A percentile compares a stretch with the other conserved stretches of the same genome.
These are phyloP conservation scores for Cyberlindnera euphorbiiphila DNA, from an alignment of 805 yeast genomes.

Conservation along the genomic window DNA sequence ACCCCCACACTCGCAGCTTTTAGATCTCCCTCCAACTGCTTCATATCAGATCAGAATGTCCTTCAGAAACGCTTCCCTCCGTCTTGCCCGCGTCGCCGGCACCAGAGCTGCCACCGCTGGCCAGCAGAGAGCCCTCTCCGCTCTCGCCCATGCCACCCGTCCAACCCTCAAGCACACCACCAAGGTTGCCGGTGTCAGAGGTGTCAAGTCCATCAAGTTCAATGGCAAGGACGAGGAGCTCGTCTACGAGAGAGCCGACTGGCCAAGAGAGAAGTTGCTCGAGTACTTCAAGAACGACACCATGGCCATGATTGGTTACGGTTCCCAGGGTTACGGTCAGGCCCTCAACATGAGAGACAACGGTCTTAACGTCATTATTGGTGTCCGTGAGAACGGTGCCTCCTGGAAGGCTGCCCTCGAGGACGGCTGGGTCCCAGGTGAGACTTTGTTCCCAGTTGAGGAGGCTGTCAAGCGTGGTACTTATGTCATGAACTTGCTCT, in stretches of 20 bases:
- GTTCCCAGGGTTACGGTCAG: slow-evolving; percentile 99
- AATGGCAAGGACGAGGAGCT: slow-evolving; percentile 95
- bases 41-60: slow-evolving; percentile 27
- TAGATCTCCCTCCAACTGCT: no score
- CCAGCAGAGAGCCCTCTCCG: slow-evolving; percentile 61
- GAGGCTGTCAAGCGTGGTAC: slow-evolving; percentile 95
- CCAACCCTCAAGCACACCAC: slow-evolving; percentile 55
- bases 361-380: slow-evolving; percentile 94
- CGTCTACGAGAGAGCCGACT: slow-evolving; percentile 98
- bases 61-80: slow-evolving; percentile 44
- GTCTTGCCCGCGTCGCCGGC: slow-evolving; percentile 46
- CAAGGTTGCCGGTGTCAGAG: slow-evolving; percentile 67
- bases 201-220: slow-evolving; percentile 94
- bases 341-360: slow-evolving; percentile 99
- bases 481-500: slow-evolving; percentile 93
- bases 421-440: slow-evolving; percentile 99
- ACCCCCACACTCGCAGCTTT: no score
- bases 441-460: slow-evolving; percentile 89
- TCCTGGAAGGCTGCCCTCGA: slow-evolving; percentile 99
- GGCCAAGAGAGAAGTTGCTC: slow-evolving; percentile 96
- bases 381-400: slow-evolving; percentile 98
- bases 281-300: slow-evolving; percentile 98
- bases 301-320: slow-evolving; percentile 96
- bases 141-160: slow-evolving; percentile 44
- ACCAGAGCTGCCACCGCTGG: slow-evolving; percentile 30